Evolutionary conservation across 768 basidiomycete species (phyloP), one percentile per base, ranked within the genome.

Genomic region (Tulasnella sp.): DNA sequence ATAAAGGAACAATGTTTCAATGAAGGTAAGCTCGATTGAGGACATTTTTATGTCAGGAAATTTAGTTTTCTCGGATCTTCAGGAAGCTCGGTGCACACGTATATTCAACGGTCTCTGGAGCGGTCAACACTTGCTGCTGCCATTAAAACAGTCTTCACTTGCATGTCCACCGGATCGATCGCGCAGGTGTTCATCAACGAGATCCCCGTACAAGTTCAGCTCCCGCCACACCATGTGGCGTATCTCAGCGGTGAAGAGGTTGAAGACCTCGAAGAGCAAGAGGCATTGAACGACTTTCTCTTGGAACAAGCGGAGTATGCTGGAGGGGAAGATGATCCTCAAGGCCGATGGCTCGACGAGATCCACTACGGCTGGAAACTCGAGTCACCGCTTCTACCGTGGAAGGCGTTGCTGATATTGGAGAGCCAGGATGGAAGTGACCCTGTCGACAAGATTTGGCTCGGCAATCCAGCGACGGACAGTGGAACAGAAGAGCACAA

Each of bases 331-430:
- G 86, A 88, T 62, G 86, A 86, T 47, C 85, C 83, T 47, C 82
- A 83, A 41, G 76, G 77, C 11, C 6, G 78, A 75, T 39, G 92
- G 91, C 90, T 89, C 19, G 83, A 83, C 41, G 89, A 89, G 69
- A 83, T 91, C 79, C 79, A 84, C 75, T 82, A 87, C 71, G 91
- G 91, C 2, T 93, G 90, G 90, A 84, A 84, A 62, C 81, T 94
- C 2, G 88, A 90, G 9, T 52, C 47, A 26, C 81, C 85, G 19
- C 83, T 98, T 29, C 84, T 87, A 17, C 95, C 96, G 5, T 98
- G 96, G 96, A 97, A 97, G 78, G 90, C 92, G 26, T 78, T 98
- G 17, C 80, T 98, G 6, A 84, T 94, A 17, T 77, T 96, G 17
- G 90, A 93, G 68, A 81, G 86, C 76, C 39, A 82, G n/a, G 79